Evolutionary conservation across 331 rosid genomes (phyloP), one percentile per base, ranked within the genome.

Genomic region (Pyrus hybrid): DNA sequence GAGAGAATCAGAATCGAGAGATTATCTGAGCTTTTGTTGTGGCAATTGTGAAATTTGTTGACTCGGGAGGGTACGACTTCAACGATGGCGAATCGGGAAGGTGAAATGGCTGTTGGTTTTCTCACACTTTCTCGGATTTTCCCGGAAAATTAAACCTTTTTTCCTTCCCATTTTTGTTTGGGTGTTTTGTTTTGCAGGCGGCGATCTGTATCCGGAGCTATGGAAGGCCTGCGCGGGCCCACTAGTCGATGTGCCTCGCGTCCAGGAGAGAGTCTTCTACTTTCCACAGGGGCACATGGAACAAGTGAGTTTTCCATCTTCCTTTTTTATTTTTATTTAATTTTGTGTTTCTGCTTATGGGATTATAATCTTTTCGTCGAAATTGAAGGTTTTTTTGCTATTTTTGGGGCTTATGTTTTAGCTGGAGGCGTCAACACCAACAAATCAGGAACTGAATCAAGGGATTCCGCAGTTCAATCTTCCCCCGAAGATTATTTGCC

Each of bases 221-320:
- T 94, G 98, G 98, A 90, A 79, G 81, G 93, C 87, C 17, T 94
- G 97, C 56, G 97, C 97, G 5, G 98, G 95, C 73, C 96, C 97
- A 12, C 92, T 85, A 37, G 96, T 91, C 22, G 98, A 88, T 68
- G 87, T 94, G 80, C 98, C 97, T 85, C 86, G 75, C 72, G 12
- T 23, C 3, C 68, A 58, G 16, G 89, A 94, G 81, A 88, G 87
- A 86, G 98, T 94, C 43, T 91, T 72, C 75, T 94, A 94, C 73
- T 91, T 94, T 72, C 97, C 97, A 26, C 98, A 94, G 68, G 98
- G 98, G 9, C 98, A 94, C 68, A 91, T 91, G 97, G 97, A 91
- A 68, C 98, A 94, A 75, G 97, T 91, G 71, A 62, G 77, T 68
- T 63, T 75, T 67, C 13, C 62, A n/a, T 57, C 30, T 17, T 21